These are phyloP conservation scores for Dactylorhiza incarnata DNA, from an alignment of 106 monocot species.

Conservation along the genomic window DNA sequence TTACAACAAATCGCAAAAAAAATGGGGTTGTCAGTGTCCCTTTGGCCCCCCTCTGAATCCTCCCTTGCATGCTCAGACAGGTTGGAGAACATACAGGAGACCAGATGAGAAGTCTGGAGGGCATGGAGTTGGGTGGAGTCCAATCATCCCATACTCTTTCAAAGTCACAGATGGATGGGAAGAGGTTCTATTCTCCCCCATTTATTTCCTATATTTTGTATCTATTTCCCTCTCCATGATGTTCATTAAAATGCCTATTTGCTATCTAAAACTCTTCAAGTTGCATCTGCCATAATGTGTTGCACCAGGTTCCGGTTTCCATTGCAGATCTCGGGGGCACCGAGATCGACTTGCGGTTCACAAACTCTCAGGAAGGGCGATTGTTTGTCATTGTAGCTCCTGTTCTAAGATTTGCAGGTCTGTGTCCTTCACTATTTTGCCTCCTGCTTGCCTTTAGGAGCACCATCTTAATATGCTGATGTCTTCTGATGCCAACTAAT, in stretches of 20 bases:
- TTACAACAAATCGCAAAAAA: too few species aligned
- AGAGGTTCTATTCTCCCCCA: constrained; percentile 38
- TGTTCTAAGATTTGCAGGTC: constrained; percentile 88
- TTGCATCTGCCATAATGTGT: not conserved
- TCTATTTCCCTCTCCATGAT: not conserved
- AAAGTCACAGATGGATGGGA: constrained; percentile 74
- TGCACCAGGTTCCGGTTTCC: constrained; percentile 81
- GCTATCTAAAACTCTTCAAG: not conserved
- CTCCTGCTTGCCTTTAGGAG: too few species aligned
- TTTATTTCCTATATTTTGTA: not conserved
- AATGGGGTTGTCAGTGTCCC: too few species aligned
- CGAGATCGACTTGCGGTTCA: constrained; percentile 93
- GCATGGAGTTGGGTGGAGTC: constrained; percentile 98
- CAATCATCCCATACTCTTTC: constrained; percentile 88
- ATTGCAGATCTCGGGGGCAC: constrained; percentile 98
- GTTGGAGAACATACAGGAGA: constrained; percentile 86
- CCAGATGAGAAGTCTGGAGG: constrained; percentile 97
- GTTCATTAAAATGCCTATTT: not conserved
- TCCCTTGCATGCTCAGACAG: constrained; percentile 91
- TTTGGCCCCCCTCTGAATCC: too few species aligned
- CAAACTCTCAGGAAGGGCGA: constrained; percentile 66
- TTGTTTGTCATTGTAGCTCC: constrained; percentile 90
- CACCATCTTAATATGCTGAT: not conserved
- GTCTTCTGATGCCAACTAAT: not conserved
- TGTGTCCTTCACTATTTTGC: not conserved